Base-by-base conservation (phyloP, 1,284 basidiomycete genomes). In the Sphagnurus paluster region DNA sequence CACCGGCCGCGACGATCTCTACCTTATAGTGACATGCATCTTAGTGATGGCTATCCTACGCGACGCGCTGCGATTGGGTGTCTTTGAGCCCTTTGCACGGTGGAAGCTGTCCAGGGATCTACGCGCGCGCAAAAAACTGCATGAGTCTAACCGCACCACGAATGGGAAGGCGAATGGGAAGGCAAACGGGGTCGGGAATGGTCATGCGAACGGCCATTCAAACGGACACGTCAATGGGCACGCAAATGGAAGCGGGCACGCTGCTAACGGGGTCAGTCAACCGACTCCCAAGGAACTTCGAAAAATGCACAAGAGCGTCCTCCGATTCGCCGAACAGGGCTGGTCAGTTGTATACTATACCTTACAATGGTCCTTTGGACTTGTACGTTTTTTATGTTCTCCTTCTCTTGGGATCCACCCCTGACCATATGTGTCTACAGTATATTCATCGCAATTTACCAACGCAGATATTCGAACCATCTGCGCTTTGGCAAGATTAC, bases 321-420 rank as follows among this genome's bases (percentile, higher is more conserved):
- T 89, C 38, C 77, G 96, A 50, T 98, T 98, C 62, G 91, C 93
- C 3, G 96, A 98, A 68, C 96, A 99, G 69, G 89, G 91, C 42
- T 99, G 93, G 91, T 82, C 83, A 34, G 75, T 87, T 40, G 66
- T 90, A 36, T 98, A 96, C 69, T 95, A 91, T 64, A 70, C 79
- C 28, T 56, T 80, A 5, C 87, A 85, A 54, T 95, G 86, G 79
- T 66, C 66, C 17, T 81, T 85, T 58, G 94, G 94, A n/a, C 55
- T 93, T 56, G 94, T 97, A 64, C 69, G 94, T 84, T 6, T 28
- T 39, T 40, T 45, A 43, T 24, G 37, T 34, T 16, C 26, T 21
- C 44, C 34, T 49, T 43, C 42, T 49, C 45, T 26, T 41, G 33
- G 25, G 44, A 38, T 44, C 24, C n/a, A n/a, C n/a, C n/a, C n/a